Evolutionary conservation across 1,139 yeast species (phyloP), one percentile per base, ranked within the genome.

Genomic region (Taiozyma sp.): DNA sequence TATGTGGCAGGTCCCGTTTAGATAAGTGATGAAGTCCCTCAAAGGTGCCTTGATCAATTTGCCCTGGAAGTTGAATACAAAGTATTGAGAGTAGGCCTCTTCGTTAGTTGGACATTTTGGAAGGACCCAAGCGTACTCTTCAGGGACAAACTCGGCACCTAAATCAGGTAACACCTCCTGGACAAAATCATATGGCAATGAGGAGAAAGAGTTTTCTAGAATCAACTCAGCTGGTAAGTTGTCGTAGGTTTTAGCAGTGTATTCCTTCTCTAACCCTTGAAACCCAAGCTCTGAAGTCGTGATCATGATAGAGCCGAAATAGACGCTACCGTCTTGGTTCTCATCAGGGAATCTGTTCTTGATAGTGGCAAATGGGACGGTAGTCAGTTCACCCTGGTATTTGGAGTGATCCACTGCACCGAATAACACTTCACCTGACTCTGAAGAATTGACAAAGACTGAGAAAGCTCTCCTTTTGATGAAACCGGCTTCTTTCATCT

Each of bases 321-420:
- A 35, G n/a, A 35, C 40, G 11, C 13, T 8, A 16, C 40, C 40
- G 7, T 35, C 19, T 9, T 6, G 19, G 13, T 19, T 16, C 16
- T 35, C 21, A 11, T 24, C 26, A 24, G 26, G 26, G 40, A 24
- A 24, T 24, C 26, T 24, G 26, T 16, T 35, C 19, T 35, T 16
- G 22, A 35, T n/a, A 10, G 22, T 35, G 4, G 75, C 54, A 22
- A 76, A 57, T 13, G 80, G 80, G 19, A 79, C 59, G 2, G 77
- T 64, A 45, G 66, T 63, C 43, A 81, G 65, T 14, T 66, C 63
- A 22, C 83, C 83, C 0, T 68, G 52, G 57, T 74, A 79, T 58
- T 76, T 77, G 49, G 73, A 63, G 47, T 70, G 74, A 58, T 82
- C 86, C 45, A 79, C 71, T 35, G 79, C 85, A 50, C 85, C 85